Base-by-base conservation (phyloP, 1,284 basidiomycete genomes). In the Leccinum solheimii region DNA sequence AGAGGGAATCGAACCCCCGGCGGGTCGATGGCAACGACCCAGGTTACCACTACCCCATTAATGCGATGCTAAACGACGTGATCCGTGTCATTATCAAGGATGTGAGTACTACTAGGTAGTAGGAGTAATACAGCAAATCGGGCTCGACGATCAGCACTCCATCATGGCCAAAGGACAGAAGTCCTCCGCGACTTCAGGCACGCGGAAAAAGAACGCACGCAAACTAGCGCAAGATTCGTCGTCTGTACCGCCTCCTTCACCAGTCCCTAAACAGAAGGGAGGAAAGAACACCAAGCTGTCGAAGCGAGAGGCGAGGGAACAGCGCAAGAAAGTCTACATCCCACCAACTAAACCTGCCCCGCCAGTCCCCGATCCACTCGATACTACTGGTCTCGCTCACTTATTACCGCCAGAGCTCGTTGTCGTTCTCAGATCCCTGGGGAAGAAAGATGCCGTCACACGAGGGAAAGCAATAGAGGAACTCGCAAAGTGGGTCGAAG, bases 371-470 rank as follows among this genome's bases (percentile, higher is more conserved):
- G 95, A 98, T 80, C 97, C 97, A 5, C 83, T 99, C 56, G 97
- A 99, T 72, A 86, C 90, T 0, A 87, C 89, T 23, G 95, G 95
- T 0, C 81, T 98, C 9, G 90, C 86, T 11, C 83, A 87, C 69
- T 79, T 79, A n/a, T 77, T 96, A 11, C 89, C 92, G 0, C 84
- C 95, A 0, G 94, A 96, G 54, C 81, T 98, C 19, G 83, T 97
- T 14, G 86, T 99, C 23, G 83, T 95, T 1, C 81, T 98, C 55
- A 79, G 94, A 56, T 86, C 87, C 59, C 80, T 98, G 51, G 87
- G 86, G 34, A 99, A 99, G 83, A 98, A 97, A 79, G 95, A 97
- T 65, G 84, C 86, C 19, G 85, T 94, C 49, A 98, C 97, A 1
- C 90, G 95, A 72, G 79, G 85, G 16, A 88, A 92, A 67, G 95